Percentiles rank a stretch among this genome's conserved stretches.
phyloP scores from a whole-genome alignment of 2,329 filamentous ascomycete genomes.

The Epichloe brachyelytri region DNA sequence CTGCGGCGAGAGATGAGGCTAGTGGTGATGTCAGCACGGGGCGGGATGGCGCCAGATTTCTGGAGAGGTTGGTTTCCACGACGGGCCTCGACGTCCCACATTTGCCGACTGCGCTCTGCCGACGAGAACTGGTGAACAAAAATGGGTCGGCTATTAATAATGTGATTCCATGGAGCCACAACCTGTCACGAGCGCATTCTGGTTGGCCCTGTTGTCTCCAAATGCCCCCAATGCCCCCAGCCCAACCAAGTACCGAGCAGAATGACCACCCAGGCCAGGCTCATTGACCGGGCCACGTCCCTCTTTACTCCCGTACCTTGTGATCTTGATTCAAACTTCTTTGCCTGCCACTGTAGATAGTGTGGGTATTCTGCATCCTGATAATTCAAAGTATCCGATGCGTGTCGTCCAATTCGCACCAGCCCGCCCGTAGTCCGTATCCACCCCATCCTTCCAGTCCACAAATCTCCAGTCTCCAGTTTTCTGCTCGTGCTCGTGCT shows the following conservation, averaged over 20 bases:
- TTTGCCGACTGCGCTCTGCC: not conserved
- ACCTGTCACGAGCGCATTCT: not conserved
- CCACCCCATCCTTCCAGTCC: not conserved
- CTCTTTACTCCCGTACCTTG: not conserved
- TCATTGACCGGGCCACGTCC: too few relatives aligned
- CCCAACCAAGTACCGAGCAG: not conserved
- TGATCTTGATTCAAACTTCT: not conserved
- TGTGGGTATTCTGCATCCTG: too few relatives aligned
- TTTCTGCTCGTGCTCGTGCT: not conserved
- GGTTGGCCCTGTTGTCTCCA: too few relatives aligned
- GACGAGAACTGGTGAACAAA: too few relatives aligned
- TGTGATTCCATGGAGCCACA: not conserved
- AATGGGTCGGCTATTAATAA: not conserved
- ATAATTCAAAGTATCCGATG: not conserved
- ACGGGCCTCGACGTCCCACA: too few relatives aligned
- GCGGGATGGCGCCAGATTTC: constrained; percentile 1
- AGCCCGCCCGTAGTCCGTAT: too few relatives aligned
- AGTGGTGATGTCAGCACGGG: not conserved
- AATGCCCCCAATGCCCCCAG: too few relatives aligned
- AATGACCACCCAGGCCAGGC: too few relatives aligned
- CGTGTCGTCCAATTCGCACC: not conserved
- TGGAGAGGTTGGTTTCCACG: not conserved
- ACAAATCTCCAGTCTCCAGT: not conserved
- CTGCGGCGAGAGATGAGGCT: too few relatives aligned
- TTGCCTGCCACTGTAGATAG: too few relatives aligned